These are phyloP conservation scores for Alternaria gansuensis DNA, from an alignment of 2,329 filamentous ascomycete species.

Conservation along the genomic window DNA sequence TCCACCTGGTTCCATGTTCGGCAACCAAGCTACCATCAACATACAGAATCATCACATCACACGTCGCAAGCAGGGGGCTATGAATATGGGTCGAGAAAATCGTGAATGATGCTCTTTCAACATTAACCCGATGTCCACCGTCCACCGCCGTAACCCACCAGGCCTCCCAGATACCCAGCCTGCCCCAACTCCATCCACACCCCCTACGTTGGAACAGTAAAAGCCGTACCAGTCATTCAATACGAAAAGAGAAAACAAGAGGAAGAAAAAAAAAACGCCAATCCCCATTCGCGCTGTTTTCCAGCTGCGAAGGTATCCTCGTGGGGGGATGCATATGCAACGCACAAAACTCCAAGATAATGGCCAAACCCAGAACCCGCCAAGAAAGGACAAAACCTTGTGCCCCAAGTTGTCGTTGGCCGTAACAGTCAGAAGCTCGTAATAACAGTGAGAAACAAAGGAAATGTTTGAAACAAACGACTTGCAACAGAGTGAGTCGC, in stretches of 20 bases:
- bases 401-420: constrained; percentile 23
- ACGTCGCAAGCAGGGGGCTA: neutral
- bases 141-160: constrained; percentile 5
- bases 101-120: constrained; percentile 29
- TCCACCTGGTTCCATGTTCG: neutral
- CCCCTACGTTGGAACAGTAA: constrained; percentile 12
- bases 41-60: neutral
- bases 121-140: constrained; percentile 9
- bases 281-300: constrained; percentile 42
- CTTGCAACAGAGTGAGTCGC: constrained; percentile 14
- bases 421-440: constrained; percentile 24
- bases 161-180: neutral
- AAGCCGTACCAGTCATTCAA: constrained; percentile 15
- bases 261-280: constrained; percentile 34
- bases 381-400: constrained; percentile 9
- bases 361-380: constrained; percentile 15
- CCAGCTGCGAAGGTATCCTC: constrained; percentile 44
- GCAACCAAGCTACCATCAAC: neutral
- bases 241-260: constrained; percentile 23
- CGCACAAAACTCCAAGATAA: constrained; percentile 31
- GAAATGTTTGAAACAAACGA: constrained; percentile 23
- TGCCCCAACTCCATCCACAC: neutral
- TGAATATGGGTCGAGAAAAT: constrained; percentile 26
- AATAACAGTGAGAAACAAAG: constrained; percentile 19
- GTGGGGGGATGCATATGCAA: constrained; percentile 41